A percentile compares a stretch with the other conserved stretches of the same genome.
phyloP scores from a whole-genome alignment of 1,139 yeast genomes.

The Hanseniaspora sp. region DNA sequence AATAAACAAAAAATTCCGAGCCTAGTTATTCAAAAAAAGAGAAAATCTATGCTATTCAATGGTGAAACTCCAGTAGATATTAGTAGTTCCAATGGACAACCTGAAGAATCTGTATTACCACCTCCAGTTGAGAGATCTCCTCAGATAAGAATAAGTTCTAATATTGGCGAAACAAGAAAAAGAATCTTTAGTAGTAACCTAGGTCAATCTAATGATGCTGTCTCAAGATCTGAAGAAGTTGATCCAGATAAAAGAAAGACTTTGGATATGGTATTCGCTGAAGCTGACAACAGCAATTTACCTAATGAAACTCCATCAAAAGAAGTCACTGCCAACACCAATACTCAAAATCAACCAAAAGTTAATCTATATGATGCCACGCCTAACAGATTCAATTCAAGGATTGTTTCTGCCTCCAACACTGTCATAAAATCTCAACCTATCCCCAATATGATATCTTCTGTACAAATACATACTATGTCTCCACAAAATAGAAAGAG shows the following conservation, averaged over 20 bases:
- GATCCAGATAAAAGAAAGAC: slow-evolving; percentile 31
- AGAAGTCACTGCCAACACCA: slow-evolving; percentile 16
- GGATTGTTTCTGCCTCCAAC: slow-evolving; percentile 24
- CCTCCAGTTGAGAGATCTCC: slow-evolving; percentile 32
- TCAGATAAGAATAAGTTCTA: slow-evolving; percentile 31
- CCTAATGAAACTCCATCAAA: slow-evolving; percentile 3
- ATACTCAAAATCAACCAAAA: not conserved
- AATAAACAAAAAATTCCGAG: slow-evolving; percentile 14
- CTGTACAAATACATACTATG: slow-evolving; percentile 3
- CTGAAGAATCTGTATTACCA: slow-evolving; percentile 25
- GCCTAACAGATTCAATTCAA: slow-evolving; percentile 27
- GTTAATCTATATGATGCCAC: slow-evolving; percentile 18
- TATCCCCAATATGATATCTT: slow-evolving; percentile 4
- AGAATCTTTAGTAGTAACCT: slow-evolving; percentile 22
- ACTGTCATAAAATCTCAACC: slow-evolving; percentile 16
- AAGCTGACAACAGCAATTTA: slow-evolving; percentile 24
- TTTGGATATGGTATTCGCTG: slow-evolving; percentile 22
- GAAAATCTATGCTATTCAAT: slow-evolving; percentile 4
- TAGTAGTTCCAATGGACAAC: slow-evolving; percentile 17
- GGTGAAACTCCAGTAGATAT: slow-evolving; percentile 26
- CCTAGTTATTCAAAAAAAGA: slow-evolving; percentile 15
- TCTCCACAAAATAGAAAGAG: not conserved
- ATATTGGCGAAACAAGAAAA: slow-evolving; percentile 24
- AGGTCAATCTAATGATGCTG: slow-evolving; percentile 25
- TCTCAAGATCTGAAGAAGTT: slow-evolving; percentile 30